phyloP scores from a whole-genome alignment of 805 yeast genomes.

The Diddensiella transvaalensis region DNA sequence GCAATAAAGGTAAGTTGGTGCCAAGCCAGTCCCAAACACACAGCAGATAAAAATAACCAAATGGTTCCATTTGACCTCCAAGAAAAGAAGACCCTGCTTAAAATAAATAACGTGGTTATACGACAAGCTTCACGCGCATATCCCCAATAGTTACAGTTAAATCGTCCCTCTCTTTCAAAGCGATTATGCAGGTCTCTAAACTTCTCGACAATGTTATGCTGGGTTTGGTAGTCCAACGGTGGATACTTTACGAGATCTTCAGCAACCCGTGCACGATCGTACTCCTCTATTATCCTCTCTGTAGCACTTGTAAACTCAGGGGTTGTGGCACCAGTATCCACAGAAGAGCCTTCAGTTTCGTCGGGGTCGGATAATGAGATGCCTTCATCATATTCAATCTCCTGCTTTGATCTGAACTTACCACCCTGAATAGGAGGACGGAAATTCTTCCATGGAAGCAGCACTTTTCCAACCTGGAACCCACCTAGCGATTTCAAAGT shows the following conservation, averaged over 20 bases:
- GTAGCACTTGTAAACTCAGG: constrained; percentile 39
- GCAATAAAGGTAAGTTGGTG: constrained; percentile 85
- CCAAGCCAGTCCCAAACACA: constrained; percentile 73
- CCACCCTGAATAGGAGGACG: constrained; percentile 92
- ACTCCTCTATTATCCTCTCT: constrained; percentile 48
- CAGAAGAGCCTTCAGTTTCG: background rate
- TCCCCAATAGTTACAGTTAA: constrained; percentile 68
- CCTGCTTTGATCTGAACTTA: constrained; percentile 35
- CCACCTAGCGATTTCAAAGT: constrained; percentile 49
- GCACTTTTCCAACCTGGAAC: constrained; percentile 65
- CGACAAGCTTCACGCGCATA: constrained; percentile 68
- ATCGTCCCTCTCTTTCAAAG: constrained; percentile 56
- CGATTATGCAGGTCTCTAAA: constrained; percentile 59
- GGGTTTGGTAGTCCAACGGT: constrained; percentile 63
- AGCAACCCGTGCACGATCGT: constrained; percentile 53
- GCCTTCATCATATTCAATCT: constrained; percentile 26
- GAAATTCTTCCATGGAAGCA: constrained; percentile 65
- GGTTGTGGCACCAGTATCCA: constrained; percentile 5
- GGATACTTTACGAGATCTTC: constrained; percentile 60
- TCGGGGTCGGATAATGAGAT: constrained; percentile 16
- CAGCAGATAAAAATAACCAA: constrained; percentile 54
- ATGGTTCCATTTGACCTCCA: constrained; percentile 4
- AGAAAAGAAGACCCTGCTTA: constrained; percentile 46
- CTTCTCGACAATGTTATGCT: constrained; percentile 49
- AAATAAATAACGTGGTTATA: constrained; percentile 50